A percentile compares a stretch with the other conserved stretches of the same genome.
phyloP scores from a whole-genome alignment of 2,329 filamentous ascomycete genomes.

The Sclerotiophoma versabilis region DNA sequence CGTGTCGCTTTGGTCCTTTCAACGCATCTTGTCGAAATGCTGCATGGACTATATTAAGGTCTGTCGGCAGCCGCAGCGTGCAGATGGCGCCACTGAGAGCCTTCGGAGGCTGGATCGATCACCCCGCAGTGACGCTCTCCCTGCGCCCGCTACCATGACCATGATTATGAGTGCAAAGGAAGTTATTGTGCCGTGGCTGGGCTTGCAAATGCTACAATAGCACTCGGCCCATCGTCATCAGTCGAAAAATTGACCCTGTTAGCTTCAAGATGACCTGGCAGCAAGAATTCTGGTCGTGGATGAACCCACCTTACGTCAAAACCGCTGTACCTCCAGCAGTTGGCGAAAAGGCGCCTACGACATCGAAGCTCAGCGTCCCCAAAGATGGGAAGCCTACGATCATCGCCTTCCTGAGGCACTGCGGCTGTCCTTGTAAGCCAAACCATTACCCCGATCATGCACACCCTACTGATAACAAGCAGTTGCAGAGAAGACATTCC shows the following conservation, averaged over 20 bases:
- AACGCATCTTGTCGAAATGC: neutral
- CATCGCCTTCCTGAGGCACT: slow-evolving; percentile 74
- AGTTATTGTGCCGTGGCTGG: neutral
- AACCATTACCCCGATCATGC: neutral
- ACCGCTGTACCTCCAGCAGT: slow-evolving; percentile 57
- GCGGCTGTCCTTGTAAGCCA: slow-evolving; percentile 73
- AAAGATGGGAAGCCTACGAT: slow-evolving; percentile 63
- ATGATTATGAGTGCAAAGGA: slow-evolving; percentile 7
- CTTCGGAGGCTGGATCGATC: slow-evolving; percentile 9
- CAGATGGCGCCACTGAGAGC: slow-evolving; percentile 2
- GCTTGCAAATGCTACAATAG: neutral
- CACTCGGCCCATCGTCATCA: neutral
- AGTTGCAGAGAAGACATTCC: slow-evolving; percentile 73
- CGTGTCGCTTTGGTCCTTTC: neutral
- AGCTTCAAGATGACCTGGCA: slow-evolving; percentile 45
- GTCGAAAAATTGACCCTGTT: neutral
- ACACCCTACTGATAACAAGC: slow-evolving; percentile 4
- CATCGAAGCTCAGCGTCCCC: slow-evolving; percentile 61
- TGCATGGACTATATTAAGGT: slow-evolving; percentile 16
- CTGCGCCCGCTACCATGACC: slow-evolving; percentile 7
- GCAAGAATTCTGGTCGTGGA: slow-evolving; percentile 54
- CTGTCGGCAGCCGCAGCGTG: slow-evolving; percentile 8
- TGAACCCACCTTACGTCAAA: slow-evolving; percentile 40
- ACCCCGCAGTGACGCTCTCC: slow-evolving; percentile 18
- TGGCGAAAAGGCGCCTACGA: slow-evolving; percentile 64